These are phyloP conservation scores for Mucor circinelloides DNA, from an alignment of 371 early-diverging fungal species.

Conservation along the genomic window DNA sequence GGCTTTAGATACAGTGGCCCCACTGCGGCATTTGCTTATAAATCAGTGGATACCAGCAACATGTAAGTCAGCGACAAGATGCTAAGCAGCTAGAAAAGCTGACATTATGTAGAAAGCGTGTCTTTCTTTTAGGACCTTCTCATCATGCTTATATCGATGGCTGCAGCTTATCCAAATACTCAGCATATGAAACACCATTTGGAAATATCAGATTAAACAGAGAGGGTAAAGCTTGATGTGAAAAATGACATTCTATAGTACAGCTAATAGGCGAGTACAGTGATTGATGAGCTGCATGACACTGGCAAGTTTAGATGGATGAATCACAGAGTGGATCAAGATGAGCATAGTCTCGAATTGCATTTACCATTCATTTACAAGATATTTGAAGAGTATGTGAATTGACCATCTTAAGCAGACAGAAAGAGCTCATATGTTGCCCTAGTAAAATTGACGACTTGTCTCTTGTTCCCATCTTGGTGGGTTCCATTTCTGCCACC, in stretches of 20 bases:
- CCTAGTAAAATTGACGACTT: slow-evolving; percentile 53
- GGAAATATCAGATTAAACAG: slow-evolving; percentile 78
- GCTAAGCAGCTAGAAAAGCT: background rate
- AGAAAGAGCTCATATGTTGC: background rate
- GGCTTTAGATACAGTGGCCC: slow-evolving; percentile 90
- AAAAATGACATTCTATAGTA: background rate
- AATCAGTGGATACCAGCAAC: slow-evolving; percentile 59
- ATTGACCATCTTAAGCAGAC: background rate
- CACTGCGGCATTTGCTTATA: slow-evolving; percentile 88
- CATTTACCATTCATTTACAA: slow-evolving; percentile 88
- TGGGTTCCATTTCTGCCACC: slow-evolving; percentile 67
- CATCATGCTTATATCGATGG: slow-evolving; percentile 85
- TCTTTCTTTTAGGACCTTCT: slow-evolving; percentile 92
- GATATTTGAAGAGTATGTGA: slow-evolving; percentile 65
- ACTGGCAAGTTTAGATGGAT: slow-evolving; percentile 73
- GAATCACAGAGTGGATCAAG: slow-evolving; percentile 73
- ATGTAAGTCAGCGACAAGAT: slow-evolving; percentile 50
- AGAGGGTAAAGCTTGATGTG: slow-evolving; percentile 37
- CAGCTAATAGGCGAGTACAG: slow-evolving; percentile 28
- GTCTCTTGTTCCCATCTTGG: slow-evolving; percentile 85
- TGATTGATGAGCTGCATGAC: slow-evolving; percentile 49
- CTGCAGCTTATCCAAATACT: slow-evolving; percentile 78
- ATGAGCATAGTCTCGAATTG: slow-evolving; percentile 97
- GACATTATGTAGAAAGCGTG: slow-evolving; percentile 60
- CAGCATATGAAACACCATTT: slow-evolving; percentile 82